phyloP scores from a whole-genome alignment of 345 rosid genomes.

The Arabidopsis suecica region DNA sequence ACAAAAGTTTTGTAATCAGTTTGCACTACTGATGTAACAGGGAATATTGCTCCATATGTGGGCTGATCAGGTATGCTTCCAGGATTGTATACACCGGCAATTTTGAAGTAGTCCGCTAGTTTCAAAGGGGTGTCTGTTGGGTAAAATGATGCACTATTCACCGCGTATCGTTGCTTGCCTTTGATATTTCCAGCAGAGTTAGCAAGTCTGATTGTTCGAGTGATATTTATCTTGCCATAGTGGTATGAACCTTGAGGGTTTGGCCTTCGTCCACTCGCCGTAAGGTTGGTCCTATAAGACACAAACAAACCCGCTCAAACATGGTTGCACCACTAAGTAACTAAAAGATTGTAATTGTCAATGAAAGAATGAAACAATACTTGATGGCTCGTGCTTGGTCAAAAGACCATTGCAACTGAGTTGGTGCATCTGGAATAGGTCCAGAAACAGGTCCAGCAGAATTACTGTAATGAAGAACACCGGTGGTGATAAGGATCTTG shows the following conservation, averaged over 20 bases:
- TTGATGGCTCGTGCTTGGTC: conserved; percentile 83
- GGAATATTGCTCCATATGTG: conserved; percentile 58
- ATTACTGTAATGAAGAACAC: conserved; percentile 68
- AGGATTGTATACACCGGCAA: conserved; percentile 64
- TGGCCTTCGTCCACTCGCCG: conserved; percentile 94
- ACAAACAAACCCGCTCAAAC: neutral
- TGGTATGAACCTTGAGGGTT: conserved; percentile 97
- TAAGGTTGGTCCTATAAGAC: conserved; percentile 73
- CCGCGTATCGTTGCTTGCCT: conserved; percentile 79
- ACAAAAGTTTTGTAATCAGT: conserved; percentile 62
- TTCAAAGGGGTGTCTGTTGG: conserved; percentile 82
- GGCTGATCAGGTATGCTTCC: conserved; percentile 71
- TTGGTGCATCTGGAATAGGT: conserved; percentile 78
- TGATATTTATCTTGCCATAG: conserved; percentile 67
- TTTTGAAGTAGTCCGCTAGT: conserved; percentile 84
- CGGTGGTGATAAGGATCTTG: conserved; percentile 63
- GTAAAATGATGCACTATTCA: conserved; percentile 76
- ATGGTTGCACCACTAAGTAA: neutral
- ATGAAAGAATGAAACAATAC: conserved; percentile 33
- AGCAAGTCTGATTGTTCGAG: conserved; percentile 64
- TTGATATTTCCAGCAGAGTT: conserved; percentile 74
- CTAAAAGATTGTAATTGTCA: neutral
- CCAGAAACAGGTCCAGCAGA: conserved; percentile 70
- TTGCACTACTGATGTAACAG: conserved; percentile 72
- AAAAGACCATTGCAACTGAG: conserved; percentile 73